Base-by-base conservation (phyloP, 2,329 filamentous ascomycete species). In the Fonsecaea multimorphosa region DNA sequence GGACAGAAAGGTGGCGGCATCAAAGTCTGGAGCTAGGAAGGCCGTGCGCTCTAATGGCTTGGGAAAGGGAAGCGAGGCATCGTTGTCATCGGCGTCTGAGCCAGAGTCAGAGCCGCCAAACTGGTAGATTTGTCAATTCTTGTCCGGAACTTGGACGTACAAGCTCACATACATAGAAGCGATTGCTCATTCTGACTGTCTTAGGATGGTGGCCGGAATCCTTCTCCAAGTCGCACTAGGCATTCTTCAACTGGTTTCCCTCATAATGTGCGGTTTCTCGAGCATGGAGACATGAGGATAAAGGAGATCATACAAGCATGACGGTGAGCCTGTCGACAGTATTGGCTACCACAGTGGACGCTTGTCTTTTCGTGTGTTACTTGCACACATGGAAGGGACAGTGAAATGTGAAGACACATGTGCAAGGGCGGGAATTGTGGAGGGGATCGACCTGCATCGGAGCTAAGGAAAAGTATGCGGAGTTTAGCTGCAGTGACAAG, bases 51-150 rank as follows among this genome's bases (percentile, higher is more conserved):
- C 87, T 16, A 99, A 87, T 2, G 93, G 92, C 44, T 88, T 85
- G 1, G 95, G 95, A 80, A 97, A 98, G 12, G 95, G 95, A 4
- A 98, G 87, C 22, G 88, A 88, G 69, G 81, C 78, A 72, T 87
- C 84, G 72, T 90, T 87, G 73, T 91, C 87, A 73, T 87, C 81
- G 65, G 74, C 74, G 46, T 82, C 82, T 67, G 78, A 81, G 61
- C 82, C 80, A 57, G 79, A 79, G 52, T 67, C 67, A 49, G 67
- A 68, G 44, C 52, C 63, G 5, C 67, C 57, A 58, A 69, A 69
- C 67, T 69, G 61, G 14, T 16, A 12, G 9, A 27, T 14, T 67
- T 19, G 63, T 57, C 56, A 56, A 49, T n/a, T 12, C 22, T 57
- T 9, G 27, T 22, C 24, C 9, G n/a, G 22, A n/a, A 16, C 19